These are phyloP conservation scores for Castanopsis chinensis DNA, from an alignment of 306 rosid genomes.

Conservation along the genomic window DNA sequence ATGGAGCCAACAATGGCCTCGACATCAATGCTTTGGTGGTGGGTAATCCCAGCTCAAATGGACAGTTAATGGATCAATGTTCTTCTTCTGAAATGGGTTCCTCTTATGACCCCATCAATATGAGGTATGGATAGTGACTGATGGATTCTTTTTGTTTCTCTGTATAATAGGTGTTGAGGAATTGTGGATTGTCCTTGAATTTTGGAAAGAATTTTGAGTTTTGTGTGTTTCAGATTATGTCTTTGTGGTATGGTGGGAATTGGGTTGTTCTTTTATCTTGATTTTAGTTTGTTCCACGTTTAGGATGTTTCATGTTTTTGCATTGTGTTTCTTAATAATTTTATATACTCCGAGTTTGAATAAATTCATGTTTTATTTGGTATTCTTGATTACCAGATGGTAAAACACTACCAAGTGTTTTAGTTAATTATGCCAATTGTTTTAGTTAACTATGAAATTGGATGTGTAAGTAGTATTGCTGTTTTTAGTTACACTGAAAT, in stretches of 20 bases:
- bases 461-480: too few species aligned
- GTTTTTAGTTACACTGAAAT: too few species aligned
- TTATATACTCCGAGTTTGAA: not conserved
- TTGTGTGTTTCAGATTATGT: conserved; percentile 3
- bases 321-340: not conserved
- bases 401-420: not conserved
- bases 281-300: not conserved
- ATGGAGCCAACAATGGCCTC: too few species aligned
- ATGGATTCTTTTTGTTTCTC: not conserved
- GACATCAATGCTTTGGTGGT: not conserved
- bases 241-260: not conserved
- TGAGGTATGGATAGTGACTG: conserved; percentile 24
- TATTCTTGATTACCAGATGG: not conserved
- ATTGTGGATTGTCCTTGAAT: not conserved
- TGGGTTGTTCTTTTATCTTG: not conserved
- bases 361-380: not conserved
- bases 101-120: conserved; percentile 22
- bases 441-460: too few species aligned
- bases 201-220: not conserved
- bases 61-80: conserved; percentile 18
- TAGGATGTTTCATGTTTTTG: not conserved
- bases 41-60: conserved; percentile 7
- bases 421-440: too few species aligned
- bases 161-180: not conserved
- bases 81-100: conserved; percentile 38